Evolutionary conservation across 73 alveolate genomes (phyloP), one percentile per base, ranked within the genome.

Genomic region (Paramecium sexaurelia): DNA sequence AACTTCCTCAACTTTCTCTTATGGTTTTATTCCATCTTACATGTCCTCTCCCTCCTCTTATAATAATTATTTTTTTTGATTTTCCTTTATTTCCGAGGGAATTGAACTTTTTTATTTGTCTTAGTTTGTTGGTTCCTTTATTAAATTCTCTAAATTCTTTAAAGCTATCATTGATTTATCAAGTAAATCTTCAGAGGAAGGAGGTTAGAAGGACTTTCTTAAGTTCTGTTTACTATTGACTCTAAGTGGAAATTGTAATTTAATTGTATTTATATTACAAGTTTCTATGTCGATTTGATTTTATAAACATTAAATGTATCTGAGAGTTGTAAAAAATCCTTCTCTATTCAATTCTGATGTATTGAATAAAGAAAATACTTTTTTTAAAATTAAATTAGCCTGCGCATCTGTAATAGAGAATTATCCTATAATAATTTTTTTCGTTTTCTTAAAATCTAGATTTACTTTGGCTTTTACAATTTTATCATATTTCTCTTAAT

Each of bases 161-260:
- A 61, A 24, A 29, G 83, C 41, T 6, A 61, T 61, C 83, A 61
- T 19, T 22, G 83, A 61, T 20, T 61, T 61, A 5, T 61, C 83
- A 4, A 61, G n/a, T 11, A 15, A 5, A 26, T 61, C 83, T 26
- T 61, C 83, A 10, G 15, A 13, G 0, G 83, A 61, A 32, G 47
- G 24, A 29, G 47, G 29, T 61, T 61, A 61, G 11, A 61, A 61
- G 9, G 83, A 61, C 19, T 61, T 61, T 29, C 6, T 61, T 19
- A 61, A 32, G 7, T 29, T 56, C 45, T 7, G 1, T 61, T 61
- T 61, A 61, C 83, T 26, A 6, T 61, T 61, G 47, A 61, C 83
- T 61, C 43, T 61, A 13, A 61, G 41, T 2, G 83, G 83, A 61
- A 61, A 61, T 61, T 61, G 83, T 20, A 61, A 32, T 61, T 61